A percentile compares a stretch with the other conserved stretches of the same genome.
Conservation (phyloP, 495 filamentous ascomycete genomes). For the Penicillium maclennaniae region DNA sequence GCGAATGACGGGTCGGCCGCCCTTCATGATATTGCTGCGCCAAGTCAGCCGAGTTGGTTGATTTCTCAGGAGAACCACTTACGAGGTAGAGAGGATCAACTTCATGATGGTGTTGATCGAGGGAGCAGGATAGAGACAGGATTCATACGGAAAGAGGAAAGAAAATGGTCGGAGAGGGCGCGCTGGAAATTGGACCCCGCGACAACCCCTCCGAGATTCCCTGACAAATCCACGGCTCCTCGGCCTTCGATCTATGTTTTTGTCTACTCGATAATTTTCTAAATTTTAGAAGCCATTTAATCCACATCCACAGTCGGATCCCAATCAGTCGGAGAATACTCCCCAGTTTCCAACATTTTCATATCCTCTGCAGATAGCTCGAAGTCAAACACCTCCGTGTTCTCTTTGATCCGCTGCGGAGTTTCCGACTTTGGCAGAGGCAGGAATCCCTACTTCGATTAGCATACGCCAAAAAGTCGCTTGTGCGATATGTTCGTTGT, state of each 20-base stretch:
- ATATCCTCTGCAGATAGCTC: constrained; percentile 61
- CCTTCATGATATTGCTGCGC: constrained; percentile 74
- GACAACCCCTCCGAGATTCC: constrained; percentile 4
- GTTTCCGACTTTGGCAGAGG: constrained; percentile 63
- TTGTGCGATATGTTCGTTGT: no score
- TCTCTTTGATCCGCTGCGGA: constrained; percentile 59
- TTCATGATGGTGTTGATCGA: constrained; percentile 49
- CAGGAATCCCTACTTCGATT: constrained; percentile 47
- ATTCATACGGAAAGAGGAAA: background rate
- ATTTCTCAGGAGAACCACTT: constrained; percentile 25
- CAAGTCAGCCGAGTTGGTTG: constrained; percentile 3
- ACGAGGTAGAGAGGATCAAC: constrained; percentile 88
- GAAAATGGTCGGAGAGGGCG: background rate
- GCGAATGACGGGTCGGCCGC: constrained; percentile 71
- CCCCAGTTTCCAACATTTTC: constrained; percentile 51
- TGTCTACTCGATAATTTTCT: background rate
- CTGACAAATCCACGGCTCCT: constrained; percentile 22
- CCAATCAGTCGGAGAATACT: constrained; percentile 58
- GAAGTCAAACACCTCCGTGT: constrained; percentile 78
- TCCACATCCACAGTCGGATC: constrained; percentile 55
- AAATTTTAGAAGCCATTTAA: no score
- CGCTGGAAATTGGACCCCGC: constrained; percentile 5
- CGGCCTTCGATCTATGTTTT: background rate
- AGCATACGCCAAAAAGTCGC: background rate
- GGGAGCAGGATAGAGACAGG: background rate